These are phyloP conservation scores for Pleurotus sapidus DNA, from an alignment of 768 basidiomycete genomes.

Conservation along the genomic window DNA sequence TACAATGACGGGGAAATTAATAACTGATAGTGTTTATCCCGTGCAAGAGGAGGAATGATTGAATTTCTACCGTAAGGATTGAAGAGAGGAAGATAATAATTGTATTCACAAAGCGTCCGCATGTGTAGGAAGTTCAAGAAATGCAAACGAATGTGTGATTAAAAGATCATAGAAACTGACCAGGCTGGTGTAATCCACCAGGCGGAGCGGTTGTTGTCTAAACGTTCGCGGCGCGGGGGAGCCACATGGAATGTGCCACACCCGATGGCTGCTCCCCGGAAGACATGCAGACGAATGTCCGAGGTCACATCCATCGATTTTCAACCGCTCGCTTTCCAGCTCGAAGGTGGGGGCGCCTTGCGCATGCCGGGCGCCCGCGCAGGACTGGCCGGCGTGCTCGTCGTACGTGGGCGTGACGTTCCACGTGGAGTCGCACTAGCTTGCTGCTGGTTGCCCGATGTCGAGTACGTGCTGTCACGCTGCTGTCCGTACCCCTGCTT, in stretches of 20 bases:
- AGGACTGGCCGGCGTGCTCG: constrained; percentile 43
- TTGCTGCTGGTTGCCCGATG: neutral
- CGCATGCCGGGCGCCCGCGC: constrained; percentile 18
- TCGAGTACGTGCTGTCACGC: constrained; percentile 12
- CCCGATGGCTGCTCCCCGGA: neutral
- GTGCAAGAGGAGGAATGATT: neutral
- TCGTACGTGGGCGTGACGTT: constrained; percentile 33
- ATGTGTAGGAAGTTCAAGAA: constrained; percentile 5
- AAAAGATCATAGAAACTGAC: constrained; percentile 3
- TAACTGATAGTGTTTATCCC: neutral
- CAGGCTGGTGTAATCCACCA: constrained; percentile 7
- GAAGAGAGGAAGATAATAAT: constrained; percentile 4
- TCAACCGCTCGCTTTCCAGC: constrained; percentile 49
- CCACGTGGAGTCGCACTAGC: constrained; percentile 4
- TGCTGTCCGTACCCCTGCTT: constrained; percentile 16
- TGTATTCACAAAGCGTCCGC: constrained; percentile 1
- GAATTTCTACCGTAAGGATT: constrained; percentile 4
- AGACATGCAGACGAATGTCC: neutral
- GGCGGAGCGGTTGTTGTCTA: neutral
- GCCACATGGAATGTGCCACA: neutral
- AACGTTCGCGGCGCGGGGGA: neutral
- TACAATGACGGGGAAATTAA: neutral
- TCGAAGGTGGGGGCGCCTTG: constrained; percentile 55
- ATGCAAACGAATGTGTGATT: neutral
- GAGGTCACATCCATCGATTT: neutral